Evolutionary conservation across 2,329 filamentous ascomycete genomes (phyloP).

Genomic region (Clonostachys rosea): DNA sequence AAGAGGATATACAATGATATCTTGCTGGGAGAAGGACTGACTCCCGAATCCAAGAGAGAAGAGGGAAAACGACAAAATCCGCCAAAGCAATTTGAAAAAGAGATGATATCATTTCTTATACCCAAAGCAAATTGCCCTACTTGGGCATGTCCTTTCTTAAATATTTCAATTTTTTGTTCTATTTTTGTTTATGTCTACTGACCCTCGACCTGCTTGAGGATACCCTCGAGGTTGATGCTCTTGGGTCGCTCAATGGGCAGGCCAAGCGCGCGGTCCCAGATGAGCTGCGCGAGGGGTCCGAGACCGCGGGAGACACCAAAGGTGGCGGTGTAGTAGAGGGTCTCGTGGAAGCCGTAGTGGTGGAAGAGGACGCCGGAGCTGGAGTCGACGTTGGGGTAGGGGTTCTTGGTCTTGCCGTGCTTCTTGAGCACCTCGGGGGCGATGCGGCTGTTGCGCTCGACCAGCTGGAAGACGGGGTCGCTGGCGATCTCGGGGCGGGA

Average conservation of each 20-base stretch:
- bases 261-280: conserved; percentile 93
- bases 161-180: no score
- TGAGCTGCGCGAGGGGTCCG: conserved; percentile 86
- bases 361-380: conserved; percentile 93
- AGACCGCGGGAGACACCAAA: conserved; percentile 68
- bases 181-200: conserved; percentile 16
- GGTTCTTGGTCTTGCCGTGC: conserved; percentile 98
- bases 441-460: conserved; percentile 88
- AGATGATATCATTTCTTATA: no score
- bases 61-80: no score
- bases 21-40: no score
- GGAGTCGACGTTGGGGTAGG: conserved; percentile 95
- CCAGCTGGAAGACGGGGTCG: conserved; percentile 89
- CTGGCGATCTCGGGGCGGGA: conserved; percentile 78
- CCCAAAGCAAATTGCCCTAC: no score
- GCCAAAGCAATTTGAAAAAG: no score
- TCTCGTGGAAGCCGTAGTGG: conserved; percentile 97
- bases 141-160: no score
- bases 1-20: no score
- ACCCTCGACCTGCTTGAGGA: conserved; percentile 63
- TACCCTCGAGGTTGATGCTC: conserved; percentile 88
- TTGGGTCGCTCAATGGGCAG: conserved; percentile 96
- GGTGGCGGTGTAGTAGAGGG: conserved; percentile 83
- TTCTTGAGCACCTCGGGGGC: conserved; percentile 86
- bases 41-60: no score